Percentiles rank a stretch among this genome's conserved stretches.
Evolutionary conservation across 2,329 filamentous ascomycete genomes (phyloP).

Genomic region (Pseudocercospora fuligena): DNA sequence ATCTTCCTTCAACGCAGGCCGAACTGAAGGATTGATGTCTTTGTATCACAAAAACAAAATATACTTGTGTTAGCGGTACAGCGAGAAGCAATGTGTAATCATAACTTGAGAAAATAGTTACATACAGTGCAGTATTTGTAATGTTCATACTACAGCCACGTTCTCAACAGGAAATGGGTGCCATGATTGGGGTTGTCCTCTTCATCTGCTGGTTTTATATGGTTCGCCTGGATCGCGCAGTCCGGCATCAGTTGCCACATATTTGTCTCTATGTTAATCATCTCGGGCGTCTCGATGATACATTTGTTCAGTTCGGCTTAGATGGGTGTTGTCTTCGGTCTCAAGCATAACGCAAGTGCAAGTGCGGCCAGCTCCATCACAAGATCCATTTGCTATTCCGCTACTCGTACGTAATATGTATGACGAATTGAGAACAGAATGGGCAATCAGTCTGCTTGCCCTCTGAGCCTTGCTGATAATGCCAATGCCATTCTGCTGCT

Average conservation of each 20-base stretch:
- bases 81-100: not conserved
- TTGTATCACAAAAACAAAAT: not conserved
- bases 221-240: constrained; percentile 41
- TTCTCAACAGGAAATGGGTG: not conserved
- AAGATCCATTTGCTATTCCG: too few species aligned
- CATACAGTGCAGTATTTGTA: not conserved
- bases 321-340: too few species aligned
- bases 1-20: constrained; percentile 39
- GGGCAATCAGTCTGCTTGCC: too few species aligned
- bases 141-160: not conserved
- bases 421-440: too few species aligned
- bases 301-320: too few species aligned
- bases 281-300: too few species aligned
- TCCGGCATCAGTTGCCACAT: constrained; percentile 40
- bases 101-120: not conserved
- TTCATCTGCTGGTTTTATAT: constrained; percentile 29
- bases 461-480: too few species aligned
- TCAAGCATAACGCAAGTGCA: too few species aligned
- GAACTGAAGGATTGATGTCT: not conserved
- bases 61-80: not conserved
- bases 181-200: constrained; percentile 5
- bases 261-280: constrained; percentile 27
- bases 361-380: too few species aligned
- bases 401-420: too few species aligned
- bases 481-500: too few species aligned